Evolutionary conservation across 225 moss, liverwort and hornwort genomes (phyloP), one percentile per base, ranked within the genome.

Genomic region (Thuidium tamariscinum): DNA sequence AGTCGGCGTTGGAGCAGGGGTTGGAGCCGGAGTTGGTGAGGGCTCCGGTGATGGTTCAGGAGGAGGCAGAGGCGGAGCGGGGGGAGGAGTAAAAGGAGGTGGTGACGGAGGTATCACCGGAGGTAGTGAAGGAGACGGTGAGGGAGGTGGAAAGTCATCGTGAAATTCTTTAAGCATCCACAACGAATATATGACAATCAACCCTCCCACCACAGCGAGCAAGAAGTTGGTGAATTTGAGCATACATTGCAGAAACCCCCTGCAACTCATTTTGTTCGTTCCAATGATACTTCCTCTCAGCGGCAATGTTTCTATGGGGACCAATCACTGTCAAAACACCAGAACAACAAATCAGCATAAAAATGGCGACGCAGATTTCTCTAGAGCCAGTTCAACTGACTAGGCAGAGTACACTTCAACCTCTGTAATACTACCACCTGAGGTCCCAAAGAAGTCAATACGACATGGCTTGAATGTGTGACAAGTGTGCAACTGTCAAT

Each of bases 121-220:
- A 81, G 91, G 89, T 76, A 84, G 52, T 63, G 90, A 74, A n/a
- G 92, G 88, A 67, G 88, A 39, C 56, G 88, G 78, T 34, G 90
- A 77, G 22, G 91, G 89, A 64, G 90, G 83, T 42, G 93, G 86
- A 60, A 83, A 90, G 13, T 95, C 88, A 89, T 91, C 93, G 66
- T 87, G 91, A 89, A 93, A 99, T 77, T 96, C 90, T 48, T 95
- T 95, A 42, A 97, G 89, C 95, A 97, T 97, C 98, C 98, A 99
- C 52, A 99, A 88, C 41, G 96, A 93, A 70, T 99, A 97, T n/a
- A 99, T 75, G 71, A 99, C 93, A 74, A 96, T 95, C 21, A 84
- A 84, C 64, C 94, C 97, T 76, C 96, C 98, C 54, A 96, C 91
- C 83, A 99, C 82, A 68, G 97, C 92, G 39, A 99, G 89, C 29